phyloP scores from a whole-genome alignment of 2,329 filamentous ascomycete genomes.

The Botrytis sinoallii region DNA sequence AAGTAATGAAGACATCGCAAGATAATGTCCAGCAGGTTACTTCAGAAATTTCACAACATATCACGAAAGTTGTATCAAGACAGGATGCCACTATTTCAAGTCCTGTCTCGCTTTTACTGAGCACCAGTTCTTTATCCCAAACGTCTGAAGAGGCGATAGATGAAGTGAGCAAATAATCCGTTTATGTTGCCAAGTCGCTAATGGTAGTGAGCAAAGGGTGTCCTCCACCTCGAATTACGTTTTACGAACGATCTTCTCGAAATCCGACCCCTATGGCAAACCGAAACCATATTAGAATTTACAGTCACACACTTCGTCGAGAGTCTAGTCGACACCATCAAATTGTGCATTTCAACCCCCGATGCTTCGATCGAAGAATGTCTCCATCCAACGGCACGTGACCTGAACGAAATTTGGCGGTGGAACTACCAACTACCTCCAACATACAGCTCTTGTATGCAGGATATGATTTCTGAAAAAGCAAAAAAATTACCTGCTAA shows the following conservation, averaged over 20 bases:
- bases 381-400: constrained; percentile 39
- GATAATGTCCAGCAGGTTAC: constrained; percentile 35
- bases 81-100: not conserved
- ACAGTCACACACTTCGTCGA: constrained; percentile 45
- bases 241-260: constrained; percentile 32
- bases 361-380: constrained; percentile 36
- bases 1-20: constrained; percentile 39
- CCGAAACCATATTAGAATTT: constrained; percentile 35
- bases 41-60: constrained; percentile 34
- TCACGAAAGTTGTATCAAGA: constrained; percentile 22
- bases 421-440: constrained; percentile 48
- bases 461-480: constrained; percentile 28
- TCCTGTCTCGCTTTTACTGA: constrained; percentile 23
- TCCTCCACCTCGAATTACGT: constrained; percentile 12
- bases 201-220: constrained; percentile 8
- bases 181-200: not conserved
- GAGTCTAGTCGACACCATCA: constrained; percentile 43
- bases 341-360: constrained; percentile 37
- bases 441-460: constrained; percentile 36
- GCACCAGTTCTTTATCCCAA: constrained; percentile 21
- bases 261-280: constrained; percentile 44
- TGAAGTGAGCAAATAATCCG: constrained; percentile 29
- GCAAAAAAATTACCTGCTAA: constrained; percentile 24
- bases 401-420: constrained; percentile 46
- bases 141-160: constrained; percentile 25